Evolutionary conservation across 2,329 filamentous ascomycete genomes (phyloP).

Genomic region (Penicillium sp.): DNA sequence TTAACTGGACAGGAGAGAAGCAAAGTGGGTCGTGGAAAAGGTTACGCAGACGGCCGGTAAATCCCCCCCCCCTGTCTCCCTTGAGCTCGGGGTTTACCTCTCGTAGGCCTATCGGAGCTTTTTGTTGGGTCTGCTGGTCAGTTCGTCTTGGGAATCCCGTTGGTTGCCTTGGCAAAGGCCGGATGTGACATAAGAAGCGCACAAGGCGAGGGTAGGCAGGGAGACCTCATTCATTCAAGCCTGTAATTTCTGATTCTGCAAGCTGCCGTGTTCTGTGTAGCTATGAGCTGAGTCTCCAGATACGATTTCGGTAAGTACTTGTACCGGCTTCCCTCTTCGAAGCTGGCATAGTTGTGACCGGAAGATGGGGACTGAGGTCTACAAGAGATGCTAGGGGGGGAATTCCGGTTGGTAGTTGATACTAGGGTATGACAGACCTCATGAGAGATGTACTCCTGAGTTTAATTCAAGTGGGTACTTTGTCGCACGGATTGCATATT

Average conservation of each 20-base stretch:
- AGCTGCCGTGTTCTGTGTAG: neutral
- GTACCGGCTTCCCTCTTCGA: neutral
- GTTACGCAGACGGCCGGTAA: slow-evolving; percentile 4
- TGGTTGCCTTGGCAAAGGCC: neutral
- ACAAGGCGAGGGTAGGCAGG: slow-evolving; percentile 6
- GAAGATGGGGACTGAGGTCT: neutral
- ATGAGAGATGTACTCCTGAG: neutral
- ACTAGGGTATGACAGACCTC: neutral
- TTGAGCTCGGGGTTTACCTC: neutral
- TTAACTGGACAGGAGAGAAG: neutral
- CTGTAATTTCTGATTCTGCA: slow-evolving; percentile 7
- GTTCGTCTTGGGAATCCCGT: neutral
- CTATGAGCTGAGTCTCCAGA: neutral
- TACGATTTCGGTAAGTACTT: neutral
- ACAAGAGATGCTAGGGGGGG: neutral
- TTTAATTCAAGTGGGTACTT: neutral
- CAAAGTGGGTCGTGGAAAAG: slow-evolving; percentile 2
- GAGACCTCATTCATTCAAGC: slow-evolving; percentile 1
- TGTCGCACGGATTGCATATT: slow-evolving; percentile 6
- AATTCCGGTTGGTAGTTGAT: neutral
- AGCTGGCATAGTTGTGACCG: neutral
- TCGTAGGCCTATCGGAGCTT: slow-evolving; percentile 5
- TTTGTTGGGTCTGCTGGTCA: neutral
- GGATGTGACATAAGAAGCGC: slow-evolving; percentile 7
- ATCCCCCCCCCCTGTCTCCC: neutral